These are phyloP conservation scores for Allomyces macrogynus DNA, from an alignment of 192 early-diverging fungal genomes.

Conservation along the genomic window DNA sequence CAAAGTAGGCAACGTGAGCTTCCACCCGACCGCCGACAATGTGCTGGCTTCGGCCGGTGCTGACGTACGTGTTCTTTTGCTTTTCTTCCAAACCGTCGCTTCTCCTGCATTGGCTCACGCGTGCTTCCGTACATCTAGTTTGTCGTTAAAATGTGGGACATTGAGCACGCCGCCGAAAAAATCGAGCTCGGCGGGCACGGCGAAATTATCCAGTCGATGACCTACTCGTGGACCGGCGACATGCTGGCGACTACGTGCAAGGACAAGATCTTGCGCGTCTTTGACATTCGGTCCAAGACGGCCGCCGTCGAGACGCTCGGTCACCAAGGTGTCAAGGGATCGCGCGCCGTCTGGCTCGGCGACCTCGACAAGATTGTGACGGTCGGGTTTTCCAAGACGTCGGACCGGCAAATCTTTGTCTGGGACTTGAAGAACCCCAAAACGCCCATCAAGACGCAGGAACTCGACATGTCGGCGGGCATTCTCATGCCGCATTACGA, in stretches of 20 bases:
- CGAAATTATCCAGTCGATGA: conserved; percentile 79
- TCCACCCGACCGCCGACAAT: conserved; percentile 90
- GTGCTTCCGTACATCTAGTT: conserved; percentile 8
- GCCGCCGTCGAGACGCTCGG: conserved; percentile 41
- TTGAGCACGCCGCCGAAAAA: conserved; percentile 53
- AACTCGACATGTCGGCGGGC: conserved; percentile 82
- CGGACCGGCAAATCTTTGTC: conserved; percentile 81
- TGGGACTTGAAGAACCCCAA: conserved; percentile 55
- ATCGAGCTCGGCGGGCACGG: conserved; percentile 63
- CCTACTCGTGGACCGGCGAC: conserved; percentile 73
- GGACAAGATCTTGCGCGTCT: conserved; percentile 87
- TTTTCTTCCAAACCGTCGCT: too few relatives aligned
- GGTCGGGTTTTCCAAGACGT: conserved; percentile 83
- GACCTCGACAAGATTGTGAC: conserved; percentile 56
- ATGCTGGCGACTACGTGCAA: conserved; percentile 77
- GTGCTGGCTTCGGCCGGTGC: conserved; percentile 74
- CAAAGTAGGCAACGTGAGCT: conserved; percentile 95
- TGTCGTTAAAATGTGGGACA: conserved; percentile 86
- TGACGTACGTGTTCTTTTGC: conserved; percentile 22
- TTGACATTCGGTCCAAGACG: conserved; percentile 74
- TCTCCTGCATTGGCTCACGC: too few relatives aligned
- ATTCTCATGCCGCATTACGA: conserved; percentile 97
- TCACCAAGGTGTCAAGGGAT: conserved; percentile 93
- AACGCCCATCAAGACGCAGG: conserved; percentile 48
- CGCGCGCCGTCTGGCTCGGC: conserved; percentile 79